phyloP scores from a whole-genome alignment of 805 yeast species.

The Isabelozyma pseudorhagii region DNA sequence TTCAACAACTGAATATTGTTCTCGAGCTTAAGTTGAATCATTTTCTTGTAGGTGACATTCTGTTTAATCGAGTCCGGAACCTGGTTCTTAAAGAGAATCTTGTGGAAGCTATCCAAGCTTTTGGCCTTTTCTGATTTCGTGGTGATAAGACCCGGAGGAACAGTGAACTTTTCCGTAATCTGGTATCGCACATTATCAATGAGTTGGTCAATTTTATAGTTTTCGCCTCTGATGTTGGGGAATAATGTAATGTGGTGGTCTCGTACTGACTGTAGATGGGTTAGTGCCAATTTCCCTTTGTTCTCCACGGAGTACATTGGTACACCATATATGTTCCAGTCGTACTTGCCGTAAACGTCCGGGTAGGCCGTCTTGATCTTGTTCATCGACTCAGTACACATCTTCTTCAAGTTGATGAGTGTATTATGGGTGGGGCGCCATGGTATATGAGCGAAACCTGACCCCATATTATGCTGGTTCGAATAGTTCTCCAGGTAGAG shows the following conservation, averaged over 20 bases:
- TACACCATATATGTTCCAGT: slow-evolving; percentile 8
- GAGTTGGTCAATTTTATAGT: slow-evolving; percentile 4
- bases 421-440: slow-evolving; percentile 12
- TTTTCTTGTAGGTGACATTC: neutral
- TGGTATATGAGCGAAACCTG: slow-evolving; percentile 8
- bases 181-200: slow-evolving; percentile 4
- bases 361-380: slow-evolving; percentile 3
- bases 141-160: slow-evolving; percentile 2
- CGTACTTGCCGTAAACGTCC: slow-evolving; percentile 2
- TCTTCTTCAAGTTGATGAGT: slow-evolving; percentile 5
- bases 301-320: slow-evolving; percentile 1
- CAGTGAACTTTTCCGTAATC: neutral
- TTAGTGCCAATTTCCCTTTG: slow-evolving; percentile 5
- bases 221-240: slow-evolving; percentile 8
- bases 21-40: neutral
- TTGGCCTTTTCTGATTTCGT: slow-evolving; percentile 3
- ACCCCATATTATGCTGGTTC: slow-evolving; percentile 5
- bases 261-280: slow-evolving; percentile 5
- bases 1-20: neutral
- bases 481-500: slow-evolving; percentile 12
- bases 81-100: slow-evolving; percentile 2
- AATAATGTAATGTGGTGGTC: slow-evolving; percentile 9
- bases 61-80: neutral
- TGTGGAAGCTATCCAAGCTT: slow-evolving; percentile 4
- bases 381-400: slow-evolving; percentile 4